Base-by-base conservation (phyloP, 176 grass and related monocot genomes). In the Carex scoparia region DNA sequence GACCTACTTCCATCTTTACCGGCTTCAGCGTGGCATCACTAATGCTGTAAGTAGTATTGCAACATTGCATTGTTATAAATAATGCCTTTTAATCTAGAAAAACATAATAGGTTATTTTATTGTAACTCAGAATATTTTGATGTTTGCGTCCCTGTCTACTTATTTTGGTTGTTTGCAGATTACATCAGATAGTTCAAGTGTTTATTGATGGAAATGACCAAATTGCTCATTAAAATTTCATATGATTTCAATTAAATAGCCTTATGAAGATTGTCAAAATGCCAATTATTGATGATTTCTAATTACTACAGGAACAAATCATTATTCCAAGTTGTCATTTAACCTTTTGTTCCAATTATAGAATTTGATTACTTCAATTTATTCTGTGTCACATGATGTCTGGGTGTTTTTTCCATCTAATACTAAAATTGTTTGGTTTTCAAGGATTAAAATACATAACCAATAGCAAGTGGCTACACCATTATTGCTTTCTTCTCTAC, bases 11-110 rank as follows among this genome's bases (percentile, higher is more conserved):
- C 93, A 99, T 95, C 87, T 99, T 77, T 99, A 89, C 84, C 93
- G 88, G 77, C 85, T 99, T 86, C 96, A 95, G 85, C 89, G 93
- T 28, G 96, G 96, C 93, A 91, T 95, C 31, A 99, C 96, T 51
- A 95, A 99, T 85, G 93, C 93, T 58, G 96, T 99, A 89, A 88
- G 86, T 68, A 3, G 23, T 81, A 63, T 65, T 57, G 12, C 35
- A 32, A 10, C 42, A 57, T 55, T 33, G 48, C 9, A 57, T 33
- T 55, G 40, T 73, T 48, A 49, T 27, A 73, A 11, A 10, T 48
- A 16, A 49, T 73, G 5, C 10, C 19, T 73, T 40, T 42, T 15
- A 42, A 70, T 44, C 67, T 70, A 70, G 72, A 61, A 48, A 70
- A 42, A 42, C 42, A 46, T 16, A 44, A 71, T 44, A n/a, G 37